A percentile compares a stretch with the other conserved stretches of the same genome.
Evolutionary conservation across 2,329 filamentous ascomycete species (phyloP).

Genomic region (Xylaria sp.): DNA sequence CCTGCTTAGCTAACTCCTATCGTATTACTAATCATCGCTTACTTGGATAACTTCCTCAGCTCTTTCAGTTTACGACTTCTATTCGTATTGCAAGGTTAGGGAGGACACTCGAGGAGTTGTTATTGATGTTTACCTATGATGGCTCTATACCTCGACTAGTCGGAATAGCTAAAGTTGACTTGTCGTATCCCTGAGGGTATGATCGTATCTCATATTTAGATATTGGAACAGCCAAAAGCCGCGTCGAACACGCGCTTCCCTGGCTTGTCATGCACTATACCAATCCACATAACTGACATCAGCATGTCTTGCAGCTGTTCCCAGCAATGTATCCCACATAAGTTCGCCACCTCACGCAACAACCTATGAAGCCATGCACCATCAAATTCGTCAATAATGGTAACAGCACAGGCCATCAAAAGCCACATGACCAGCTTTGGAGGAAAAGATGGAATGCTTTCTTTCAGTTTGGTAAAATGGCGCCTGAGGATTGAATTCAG

Average conservation of each 20-base stretch:
- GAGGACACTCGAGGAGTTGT: too few species aligned
- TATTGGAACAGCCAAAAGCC: not conserved
- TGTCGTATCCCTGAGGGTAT: too few species aligned
- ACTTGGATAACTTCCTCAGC: too few species aligned
- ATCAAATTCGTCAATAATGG: not conserved
- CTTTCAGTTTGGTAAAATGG: not conserved
- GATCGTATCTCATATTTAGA: not conserved
- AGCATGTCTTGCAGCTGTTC: slow-evolving; percentile 42
- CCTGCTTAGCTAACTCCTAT: too few species aligned
- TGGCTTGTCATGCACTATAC: slow-evolving; percentile 47
- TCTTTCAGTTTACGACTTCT: too few species aligned
- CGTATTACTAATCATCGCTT: too few species aligned
- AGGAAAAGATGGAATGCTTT: not conserved
- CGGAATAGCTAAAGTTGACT: too few species aligned
- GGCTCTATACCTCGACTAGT: too few species aligned
- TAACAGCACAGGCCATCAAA: slow-evolving; percentile 3
- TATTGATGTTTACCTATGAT: too few species aligned
- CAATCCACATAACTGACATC: slow-evolving; percentile 50
- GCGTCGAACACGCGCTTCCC: slow-evolving; percentile 46
- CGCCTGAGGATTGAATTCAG: slow-evolving; percentile 38
- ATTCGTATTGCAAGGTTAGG: too few species aligned
- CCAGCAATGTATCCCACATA: slow-evolving; percentile 35
- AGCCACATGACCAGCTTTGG: slow-evolving; percentile 8
- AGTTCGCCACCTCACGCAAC: not conserved
- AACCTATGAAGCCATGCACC: not conserved